Base-by-base conservation (phyloP, 106 monocot genomes). In the Ottelia alismoides region DNA sequence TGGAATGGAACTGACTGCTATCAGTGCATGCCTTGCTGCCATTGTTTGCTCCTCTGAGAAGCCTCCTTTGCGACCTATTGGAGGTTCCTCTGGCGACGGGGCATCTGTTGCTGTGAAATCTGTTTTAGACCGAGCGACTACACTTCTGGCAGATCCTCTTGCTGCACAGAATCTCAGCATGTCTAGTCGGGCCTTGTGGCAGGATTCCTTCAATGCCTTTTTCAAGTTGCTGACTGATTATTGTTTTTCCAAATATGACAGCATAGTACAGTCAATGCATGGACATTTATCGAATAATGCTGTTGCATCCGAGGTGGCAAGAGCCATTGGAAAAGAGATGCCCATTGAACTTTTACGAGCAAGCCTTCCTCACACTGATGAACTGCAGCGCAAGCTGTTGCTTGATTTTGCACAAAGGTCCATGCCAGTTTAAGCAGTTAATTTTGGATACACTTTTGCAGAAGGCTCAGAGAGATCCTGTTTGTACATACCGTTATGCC, bases 121-220 rank as follows among this genome's bases (percentile, higher is more conserved):
- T 2, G 49, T 67, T 24, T 57, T 67, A 2, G 66, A 67, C 24
- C 35, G 57, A 22, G 66, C 66, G 11, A 67, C 66, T 20, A 31
- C 58, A 1, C 31, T 67, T 40, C 30, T 67, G 25, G 32, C 14
- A 14, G 58, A 50, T 49, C 58, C 58, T 17, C 51, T 30, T 29
- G 31, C 35, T 50, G 30, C 31, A 3, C 6, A 1, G 9, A 59
- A 43, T 30, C 61, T 24, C 21, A 61, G 29, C 28, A 28, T 60
- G 31, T 50, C 60, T 29, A 61, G 54, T 49, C 50, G 45, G 2
- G 20, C 52, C 53, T 32, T 60, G 12, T 69, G 69, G 69, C 69
- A 69, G 60, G 69, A 60, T 16, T 69, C 69, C 0, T 69, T 69
- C 54, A 53, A 69, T 50, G 51, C 60, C 44, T 69, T 69, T 44